Base-by-base conservation (phyloP, 2,329 filamentous ascomycete genomes). In the Tolypocladium tundrense region DNA sequence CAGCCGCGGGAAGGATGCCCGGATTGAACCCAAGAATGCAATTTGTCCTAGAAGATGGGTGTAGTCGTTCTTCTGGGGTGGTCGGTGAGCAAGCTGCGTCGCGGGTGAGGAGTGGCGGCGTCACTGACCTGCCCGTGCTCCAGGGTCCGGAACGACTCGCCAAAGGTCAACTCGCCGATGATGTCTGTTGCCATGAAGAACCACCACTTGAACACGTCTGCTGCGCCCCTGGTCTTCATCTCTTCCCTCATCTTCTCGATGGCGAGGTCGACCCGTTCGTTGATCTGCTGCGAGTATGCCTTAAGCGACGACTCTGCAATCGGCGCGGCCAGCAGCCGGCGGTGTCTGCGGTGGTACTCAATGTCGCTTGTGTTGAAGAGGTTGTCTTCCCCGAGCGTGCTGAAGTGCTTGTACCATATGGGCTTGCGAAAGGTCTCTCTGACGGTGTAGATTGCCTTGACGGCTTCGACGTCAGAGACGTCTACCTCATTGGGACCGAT, bases 121-220 rank as follows among this genome's bases (percentile, higher is more conserved):
- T 27, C 31, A 19, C 55, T n/a, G 4, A 56, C 45, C 53, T 53
- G 41, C 2, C 55, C 55, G 2, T 39, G n/a, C 14, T 61, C 55
- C 33, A 59, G 40, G 13, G 48, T 53, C 1, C 31, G 21, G 21
- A 82, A 81, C 0, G 77, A 77, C 24, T 81, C 74, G 1, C 80
- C 80, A 63, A 83, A 83, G 4, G 68, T 74, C 10, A 83, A 62
- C 48, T 81, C 72, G 0, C 72, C 77, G 57, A 82, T 77, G 3
- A 81, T 67, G 62, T 84, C 81, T 0, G 78, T 78, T 0, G 78
- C 68, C 72, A 82, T 75, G 54, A 79, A 79, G 11, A 74, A 65
- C 69, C 73, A 78, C 79, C 80, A 83, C 55, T 80, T 79, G 57
- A 73, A 71, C 0, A 82, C 64, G 59, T 83, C 78, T 0, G 67